Conservation (phyloP, 2,329 filamentous ascomycete species). For the Aspergillus carbonarius region DNA sequence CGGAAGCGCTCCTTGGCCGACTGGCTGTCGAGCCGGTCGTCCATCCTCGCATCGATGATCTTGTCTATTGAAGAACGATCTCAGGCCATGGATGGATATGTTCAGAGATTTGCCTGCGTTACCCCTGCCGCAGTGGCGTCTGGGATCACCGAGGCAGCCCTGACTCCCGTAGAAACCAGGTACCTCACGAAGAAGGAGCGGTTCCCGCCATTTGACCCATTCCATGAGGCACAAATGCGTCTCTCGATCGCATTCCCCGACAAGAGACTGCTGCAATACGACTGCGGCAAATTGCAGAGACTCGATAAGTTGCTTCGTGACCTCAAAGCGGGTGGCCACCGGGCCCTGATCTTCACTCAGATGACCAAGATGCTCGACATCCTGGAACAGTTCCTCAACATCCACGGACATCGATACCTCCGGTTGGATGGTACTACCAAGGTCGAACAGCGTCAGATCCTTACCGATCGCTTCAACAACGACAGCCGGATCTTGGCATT, state of each 20-base stretch:
- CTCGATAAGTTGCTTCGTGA: constrained; percentile 82
- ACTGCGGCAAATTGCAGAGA: constrained; percentile 93
- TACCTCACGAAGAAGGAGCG: constrained; percentile 47
- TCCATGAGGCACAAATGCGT: constrained; percentile 90
- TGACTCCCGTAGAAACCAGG: constrained; percentile 62
- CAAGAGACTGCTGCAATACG: constrained; percentile 92
- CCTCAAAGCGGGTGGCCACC: constrained; percentile 84
- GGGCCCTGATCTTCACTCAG: constrained; percentile 96
- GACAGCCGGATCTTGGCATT: constrained; percentile 91
- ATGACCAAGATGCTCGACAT: constrained; percentile 99
- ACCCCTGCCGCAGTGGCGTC: constrained; percentile 85
- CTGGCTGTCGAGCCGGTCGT: constrained; percentile 73
- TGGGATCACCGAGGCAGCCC: constrained; percentile 67
- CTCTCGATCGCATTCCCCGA: constrained; percentile 96
- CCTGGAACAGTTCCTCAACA: constrained; percentile 94
- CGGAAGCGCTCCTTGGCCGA: constrained; percentile 64
- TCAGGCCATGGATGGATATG: constrained; percentile 67
- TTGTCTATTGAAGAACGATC: constrained; percentile 72
- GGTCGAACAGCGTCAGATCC: constrained; percentile 89
- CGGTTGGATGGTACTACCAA: constrained; percentile 96
- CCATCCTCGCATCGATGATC: constrained; percentile 58
- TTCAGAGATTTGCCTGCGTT: constrained; percentile 87
- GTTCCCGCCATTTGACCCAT: constrained; percentile 68
- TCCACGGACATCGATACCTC: constrained; percentile 94
- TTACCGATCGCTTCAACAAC: constrained; percentile 96